Base-by-base conservation (phyloP, 306 rosid species). In the Alnus glutinosa region DNA sequence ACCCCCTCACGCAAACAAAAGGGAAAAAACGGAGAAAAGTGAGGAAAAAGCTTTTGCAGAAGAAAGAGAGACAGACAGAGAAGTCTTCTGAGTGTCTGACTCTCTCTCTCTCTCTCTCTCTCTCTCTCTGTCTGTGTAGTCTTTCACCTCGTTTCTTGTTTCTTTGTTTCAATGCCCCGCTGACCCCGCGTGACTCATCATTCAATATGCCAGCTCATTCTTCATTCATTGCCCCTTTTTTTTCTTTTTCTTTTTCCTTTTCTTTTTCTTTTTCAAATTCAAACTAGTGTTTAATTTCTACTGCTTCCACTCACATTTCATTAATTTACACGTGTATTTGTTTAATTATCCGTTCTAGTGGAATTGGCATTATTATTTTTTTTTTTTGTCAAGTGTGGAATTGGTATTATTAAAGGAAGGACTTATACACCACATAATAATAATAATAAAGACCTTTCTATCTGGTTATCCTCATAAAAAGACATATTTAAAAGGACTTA, bases 1-100 rank as follows among this genome's bases (percentile, higher is more conserved):
- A 79, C 67, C 77, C 77, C 89, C 55, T 83, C 92, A 90, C 94
- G 92, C 90, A 89, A 89, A 63, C 81, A 14, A n/a, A 76, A 23
- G 11, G 15, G 55, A 5, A 67, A 74, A 74, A 46, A 46, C 49
- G 46, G 3, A 62, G 74, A 72, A 72, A 68, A 44, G 2, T 52
- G 49, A 82, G 46, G 46, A 42, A 42, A 39, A 34, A 34, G 37
- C 28, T 23, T 23, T 28, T 3, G 28, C 9, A 67, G n/a, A 76
- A 42, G 68, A 23, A 42, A 9, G 18, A 10, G 44, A 34, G 77
- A 57, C 19, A 79, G 74, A 37, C 6, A 23, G 28, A 13, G 36
- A 23, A 49, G 75, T 61, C 34, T 55, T 79, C 75, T 63, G 61
- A 71, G 75, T 28, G 12, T 78, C 78, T 71, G 78, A 84, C 46